Conservation (phyloP, 345 rosid species). For the Murraya koenigii region DNA sequence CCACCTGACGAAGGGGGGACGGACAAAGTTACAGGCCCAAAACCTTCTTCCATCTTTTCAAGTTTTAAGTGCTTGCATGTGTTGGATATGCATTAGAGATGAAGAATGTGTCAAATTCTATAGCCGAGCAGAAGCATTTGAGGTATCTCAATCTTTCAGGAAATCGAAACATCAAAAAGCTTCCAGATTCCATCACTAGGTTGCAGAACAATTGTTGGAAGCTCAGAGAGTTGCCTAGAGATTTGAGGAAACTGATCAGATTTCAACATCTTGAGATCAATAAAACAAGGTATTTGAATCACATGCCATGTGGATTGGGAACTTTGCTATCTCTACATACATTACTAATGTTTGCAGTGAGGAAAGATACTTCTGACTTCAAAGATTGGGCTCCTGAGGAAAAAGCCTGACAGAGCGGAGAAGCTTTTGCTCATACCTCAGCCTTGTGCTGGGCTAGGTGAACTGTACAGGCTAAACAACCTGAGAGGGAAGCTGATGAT, state of each 20-base stretch:
- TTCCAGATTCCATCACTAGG: constrained; percentile 12
- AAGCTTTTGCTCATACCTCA: background rate
- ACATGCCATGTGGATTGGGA: constrained; percentile 11
- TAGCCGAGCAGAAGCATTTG: constrained; percentile 19
- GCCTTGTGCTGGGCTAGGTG: background rate
- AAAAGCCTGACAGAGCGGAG: background rate
- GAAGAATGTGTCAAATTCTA: constrained; percentile 1
- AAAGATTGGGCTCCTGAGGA: background rate
- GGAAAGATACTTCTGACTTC: background rate
- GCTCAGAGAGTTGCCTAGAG: constrained; percentile 19
- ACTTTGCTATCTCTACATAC: constrained; percentile 6
- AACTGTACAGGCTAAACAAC: constrained; percentile 5
- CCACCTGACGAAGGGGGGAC: too few species aligned
- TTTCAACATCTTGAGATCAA: constrained; percentile 10
- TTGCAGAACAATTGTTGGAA: constrained; percentile 4
- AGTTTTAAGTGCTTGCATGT: constrained; percentile 1
- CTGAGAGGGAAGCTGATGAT: constrained; percentile 18
- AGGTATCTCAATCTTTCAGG: constrained; percentile 17
- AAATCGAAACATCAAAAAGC: background rate
- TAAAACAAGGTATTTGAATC: background rate
- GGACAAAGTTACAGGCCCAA: too few species aligned
- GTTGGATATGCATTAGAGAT: constrained; percentile 6
- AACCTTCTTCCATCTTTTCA: background rate
- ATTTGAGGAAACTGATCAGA: background rate
- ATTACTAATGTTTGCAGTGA: constrained; percentile 10